These are phyloP conservation scores for Lichtheimia ornata DNA, from an alignment of 371 early-diverging fungal species.

Conservation along the genomic window DNA sequence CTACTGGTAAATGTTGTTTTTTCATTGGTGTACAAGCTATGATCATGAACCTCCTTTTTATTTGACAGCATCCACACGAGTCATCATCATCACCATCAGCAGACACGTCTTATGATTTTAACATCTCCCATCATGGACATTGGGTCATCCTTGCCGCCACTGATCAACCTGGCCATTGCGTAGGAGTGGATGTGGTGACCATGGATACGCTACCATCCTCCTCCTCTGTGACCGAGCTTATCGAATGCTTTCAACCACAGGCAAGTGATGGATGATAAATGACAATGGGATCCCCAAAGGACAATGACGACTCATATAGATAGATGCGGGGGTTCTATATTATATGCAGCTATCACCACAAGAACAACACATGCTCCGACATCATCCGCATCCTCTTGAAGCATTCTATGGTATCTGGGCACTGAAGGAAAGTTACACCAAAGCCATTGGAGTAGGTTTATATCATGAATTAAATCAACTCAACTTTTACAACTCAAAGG, in stretches of 20 bases:
- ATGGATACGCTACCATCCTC: slow-evolving; percentile 26
- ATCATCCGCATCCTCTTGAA: slow-evolving; percentile 22
- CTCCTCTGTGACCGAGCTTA: slow-evolving; percentile 32
- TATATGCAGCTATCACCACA: slow-evolving; percentile 29
- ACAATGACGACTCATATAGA: neutral
- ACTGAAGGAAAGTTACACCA: slow-evolving; percentile 65
- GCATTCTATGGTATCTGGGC: slow-evolving; percentile 59
- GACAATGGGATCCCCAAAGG: neutral
- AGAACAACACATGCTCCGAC: slow-evolving; percentile 29
- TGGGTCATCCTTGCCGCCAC: slow-evolving; percentile 57
- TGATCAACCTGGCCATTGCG: slow-evolving; percentile 12
- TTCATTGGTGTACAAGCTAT: neutral
- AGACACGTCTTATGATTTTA: slow-evolving; percentile 36
- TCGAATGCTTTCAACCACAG: slow-evolving; percentile 37
- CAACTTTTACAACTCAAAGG: slow-evolving; percentile 27
- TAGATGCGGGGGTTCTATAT: neutral
- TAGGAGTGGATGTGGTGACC: slow-evolving; percentile 59
- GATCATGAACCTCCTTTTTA: neutral
- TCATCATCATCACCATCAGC: neutral
- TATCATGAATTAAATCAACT: slow-evolving; percentile 42
- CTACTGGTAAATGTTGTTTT: neutral
- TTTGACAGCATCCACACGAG: neutral
- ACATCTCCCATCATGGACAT: slow-evolving; percentile 67
- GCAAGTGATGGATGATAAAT: slow-evolving; percentile 21
- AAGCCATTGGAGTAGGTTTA: slow-evolving; percentile 63